Base-by-base conservation (phyloP, 345 rosid species). In the Eucalyptus viminalis region DNA sequence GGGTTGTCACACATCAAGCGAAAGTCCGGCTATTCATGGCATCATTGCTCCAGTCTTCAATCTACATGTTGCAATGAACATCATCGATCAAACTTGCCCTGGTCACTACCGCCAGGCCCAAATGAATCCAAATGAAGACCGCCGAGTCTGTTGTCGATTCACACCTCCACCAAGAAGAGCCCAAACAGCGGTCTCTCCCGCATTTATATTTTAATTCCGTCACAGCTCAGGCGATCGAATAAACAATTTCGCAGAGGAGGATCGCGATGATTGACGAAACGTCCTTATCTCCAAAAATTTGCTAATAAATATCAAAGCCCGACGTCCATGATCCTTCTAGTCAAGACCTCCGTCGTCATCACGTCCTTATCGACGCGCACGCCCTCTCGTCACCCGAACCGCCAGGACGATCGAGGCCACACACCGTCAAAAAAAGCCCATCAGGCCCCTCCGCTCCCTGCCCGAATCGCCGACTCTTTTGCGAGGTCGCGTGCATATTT, bases 1-100 rank as follows among this genome's bases (percentile, higher is more conserved):
- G 0, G 62, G 0, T 24, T 56, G 62, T 56, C 62, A 24, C 6
- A 24, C 2, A 1, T 9, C 29, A 25, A 6, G 9, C 3, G 9
- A 43, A 76, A 76, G 47, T 76, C 15, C 27, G 1, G 7, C 43
- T 2, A 76, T 24, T 76, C 83, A 21, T 22, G 2, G 45, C 83
- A 3, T 11, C 83, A 3, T 21, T 0, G 4, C 43, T 69, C 43
- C 43, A 15, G 5, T 34, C 11, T 69, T 31, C 22, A 16, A 1
- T 34, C 19, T 1, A 15, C 22, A 14, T n/a, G 0, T 65, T 8
- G 37, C 76, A 0, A n/a, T 1, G 6, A 31, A 16, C 40, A 31
- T 31, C 80, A 15, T 15, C 40, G 0, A 16, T 69, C 24, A 37
- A 69, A 37, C 44, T 34, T 9, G 24, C 44, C 24, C 44, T 0